Percentiles rank a stretch among this genome's conserved stretches.
Evolutionary conservation across 352 stramenopile genomes (phyloP).

Genomic region (Nothophytophthora sp.): DNA sequence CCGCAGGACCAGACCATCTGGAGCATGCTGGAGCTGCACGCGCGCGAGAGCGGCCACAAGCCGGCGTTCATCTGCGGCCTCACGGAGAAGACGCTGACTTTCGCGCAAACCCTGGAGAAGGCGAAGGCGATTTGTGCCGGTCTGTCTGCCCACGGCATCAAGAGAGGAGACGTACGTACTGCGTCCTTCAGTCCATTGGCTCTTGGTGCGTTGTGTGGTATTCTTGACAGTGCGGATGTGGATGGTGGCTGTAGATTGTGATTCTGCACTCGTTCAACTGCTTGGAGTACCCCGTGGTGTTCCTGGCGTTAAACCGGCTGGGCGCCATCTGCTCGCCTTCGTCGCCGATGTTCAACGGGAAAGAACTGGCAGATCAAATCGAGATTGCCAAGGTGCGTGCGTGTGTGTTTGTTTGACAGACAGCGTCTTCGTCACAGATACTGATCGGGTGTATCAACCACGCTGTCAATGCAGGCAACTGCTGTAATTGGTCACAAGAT

Average conservation of each 20-base stretch:
- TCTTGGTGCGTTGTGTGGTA: background rate
- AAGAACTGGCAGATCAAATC: slow-evolving; percentile 38
- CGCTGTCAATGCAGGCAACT: slow-evolving; percentile 7
- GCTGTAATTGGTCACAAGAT: slow-evolving; percentile 11
- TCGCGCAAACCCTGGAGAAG: slow-evolving; percentile 19
- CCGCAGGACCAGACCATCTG: slow-evolving; percentile 32
- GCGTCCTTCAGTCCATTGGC: background rate
- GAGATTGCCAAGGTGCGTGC: slow-evolving; percentile 22
- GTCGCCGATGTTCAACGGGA: slow-evolving; percentile 28
- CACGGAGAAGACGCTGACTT: slow-evolving; percentile 35
- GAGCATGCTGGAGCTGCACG: slow-evolving; percentile 36
- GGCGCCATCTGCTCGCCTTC: slow-evolving; percentile 41
- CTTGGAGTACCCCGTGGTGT: slow-evolving; percentile 51
- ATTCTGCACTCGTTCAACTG: slow-evolving; percentile 53
- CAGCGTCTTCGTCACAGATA: too few species aligned
- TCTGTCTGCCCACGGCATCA: slow-evolving; percentile 30
- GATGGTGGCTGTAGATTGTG: slow-evolving; percentile 22
- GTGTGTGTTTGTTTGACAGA: too few species aligned
- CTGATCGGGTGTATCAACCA: background rate
- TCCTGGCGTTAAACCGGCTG: slow-evolving; percentile 40
- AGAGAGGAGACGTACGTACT: slow-evolving; percentile 50
- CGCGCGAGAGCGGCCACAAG: slow-evolving; percentile 12
- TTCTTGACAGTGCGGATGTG: background rate
- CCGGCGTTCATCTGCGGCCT: slow-evolving; percentile 42
- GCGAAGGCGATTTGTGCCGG: slow-evolving; percentile 25